phyloP scores from a whole-genome alignment of 2,329 filamentous ascomycete species.

The Xylaria sp. region DNA sequence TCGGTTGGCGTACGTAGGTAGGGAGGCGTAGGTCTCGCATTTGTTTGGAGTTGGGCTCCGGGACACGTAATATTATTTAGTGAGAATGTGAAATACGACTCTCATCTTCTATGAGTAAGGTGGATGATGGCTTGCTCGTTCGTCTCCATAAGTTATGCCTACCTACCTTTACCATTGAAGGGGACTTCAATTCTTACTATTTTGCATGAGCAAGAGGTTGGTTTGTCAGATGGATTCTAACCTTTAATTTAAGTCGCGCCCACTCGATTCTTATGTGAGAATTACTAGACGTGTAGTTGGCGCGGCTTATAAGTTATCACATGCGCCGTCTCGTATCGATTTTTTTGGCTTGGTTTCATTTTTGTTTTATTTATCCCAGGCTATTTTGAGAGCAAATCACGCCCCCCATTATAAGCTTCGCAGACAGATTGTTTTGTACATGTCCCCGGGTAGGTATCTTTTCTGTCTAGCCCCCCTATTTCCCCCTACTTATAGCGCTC shows the following conservation, averaged over 20 bases:
- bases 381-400: neutral
- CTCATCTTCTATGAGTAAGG: neutral
- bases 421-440: neutral
- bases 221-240: neutral
- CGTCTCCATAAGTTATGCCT: neutral
- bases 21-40: neutral
- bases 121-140: neutral
- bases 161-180: neutral
- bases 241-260: neutral
- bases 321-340: neutral
- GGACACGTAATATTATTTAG: conserved; percentile 4
- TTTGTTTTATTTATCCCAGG: neutral
- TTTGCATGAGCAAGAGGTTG: neutral
- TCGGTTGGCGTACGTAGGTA: neutral
- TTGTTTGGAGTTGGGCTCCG: neutral
- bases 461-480: neutral
- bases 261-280: neutral
- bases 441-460: neutral
- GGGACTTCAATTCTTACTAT: neutral
- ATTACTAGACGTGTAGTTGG: neutral
- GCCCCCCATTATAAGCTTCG: neutral
- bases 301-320: neutral
- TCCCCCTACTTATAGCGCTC: neutral
- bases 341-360: neutral
- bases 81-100: neutral